Evolutionary conservation across 805 yeast species (phyloP), one percentile per base, ranked within the genome.

Genomic region (Kazachstania psychrophila): DNA sequence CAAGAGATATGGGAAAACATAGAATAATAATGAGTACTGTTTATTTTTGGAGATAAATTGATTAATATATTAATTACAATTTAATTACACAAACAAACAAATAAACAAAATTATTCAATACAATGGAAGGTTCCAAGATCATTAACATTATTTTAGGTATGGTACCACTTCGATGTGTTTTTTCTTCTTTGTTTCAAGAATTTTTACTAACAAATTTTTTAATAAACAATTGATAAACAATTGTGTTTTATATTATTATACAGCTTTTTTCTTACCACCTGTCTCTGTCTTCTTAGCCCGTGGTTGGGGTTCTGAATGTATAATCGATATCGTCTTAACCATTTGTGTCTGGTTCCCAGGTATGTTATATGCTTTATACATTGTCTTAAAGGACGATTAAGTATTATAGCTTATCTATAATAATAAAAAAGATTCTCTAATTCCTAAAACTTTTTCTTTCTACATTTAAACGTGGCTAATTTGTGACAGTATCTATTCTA

Each of bases 281-380:
- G 68, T 81, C 48, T 83, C 88, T 24, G 92, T 81, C 44, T 79
- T 75, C 60, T 60, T 80, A 69, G 72, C 69, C 45, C 71, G 69
- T 49, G 92, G 89, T 43, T 68, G 74, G 47, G 75, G 82, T 46
- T 64, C 69, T 35, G 81, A 71, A 36, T 73, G 80, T 52, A 62
- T 79, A 59, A 70, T 81, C 55, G 80, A 79, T 68, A 54, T 77
- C 47, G 58, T 78, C 42, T 69, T 77, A 49, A 54, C 62, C 19
- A 50, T 50, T 33, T 41, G 48, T 43, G 60, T 61, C 44, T 77
- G 72, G 57, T 78, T 81, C 78, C 92, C 92, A 52, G 88, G 79
- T 64, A 79, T 80, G 62, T 61, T 81, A 47, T 85, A 80, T 56
- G 89, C 89, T 37, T 58, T 79, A 47, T 81, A 75, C 62, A 63